These are phyloP conservation scores for Gossypium aridum DNA, from an alignment of 441 rosid genomes.

Conservation along the genomic window DNA sequence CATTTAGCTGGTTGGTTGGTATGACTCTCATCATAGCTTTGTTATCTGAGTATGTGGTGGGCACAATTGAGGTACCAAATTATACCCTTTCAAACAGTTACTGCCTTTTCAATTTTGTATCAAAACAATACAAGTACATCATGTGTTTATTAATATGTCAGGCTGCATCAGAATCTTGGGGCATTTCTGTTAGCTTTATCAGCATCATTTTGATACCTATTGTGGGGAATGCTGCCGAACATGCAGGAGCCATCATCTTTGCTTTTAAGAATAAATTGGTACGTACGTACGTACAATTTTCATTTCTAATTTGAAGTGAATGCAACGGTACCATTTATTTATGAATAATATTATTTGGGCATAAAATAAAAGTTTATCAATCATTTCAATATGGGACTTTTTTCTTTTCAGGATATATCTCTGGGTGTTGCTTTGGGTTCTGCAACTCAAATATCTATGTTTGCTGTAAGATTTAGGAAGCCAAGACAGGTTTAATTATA, in stretches of 20 bases:
- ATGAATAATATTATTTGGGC: not conserved
- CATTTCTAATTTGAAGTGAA: no score
- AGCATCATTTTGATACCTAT: constrained; percentile 57
- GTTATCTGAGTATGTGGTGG: constrained; percentile 55
- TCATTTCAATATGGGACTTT: not conserved
- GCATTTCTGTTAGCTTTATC: constrained; percentile 46
- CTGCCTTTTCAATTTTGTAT: not conserved
- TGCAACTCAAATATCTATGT: constrained; percentile 66
- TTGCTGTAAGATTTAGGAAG: constrained; percentile 35
- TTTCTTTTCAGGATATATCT: constrained; percentile 43
- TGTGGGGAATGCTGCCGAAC: constrained; percentile 71
- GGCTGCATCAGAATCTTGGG: constrained; percentile 88
- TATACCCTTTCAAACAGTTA: not conserved
- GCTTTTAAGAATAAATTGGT: constrained; percentile 58
- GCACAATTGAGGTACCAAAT: constrained; percentile 42
- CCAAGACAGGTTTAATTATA: not conserved
- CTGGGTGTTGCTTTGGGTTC: constrained; percentile 65
- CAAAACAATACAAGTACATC: no score
- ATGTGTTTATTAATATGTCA: constrained; percentile 5
- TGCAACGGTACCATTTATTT: no score
- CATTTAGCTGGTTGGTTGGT: constrained; percentile 40
- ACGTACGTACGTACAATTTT: not conserved
- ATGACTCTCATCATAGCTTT: constrained; percentile 56
- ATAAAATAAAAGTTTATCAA: not conserved
- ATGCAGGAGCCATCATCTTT: constrained; percentile 61